A percentile compares a stretch with the other conserved stretches of the same genome.
These are phyloP conservation scores for Lomentospora prolificans DNA, from an alignment of 2,329 filamentous ascomycete species.

Conservation along the genomic window DNA sequence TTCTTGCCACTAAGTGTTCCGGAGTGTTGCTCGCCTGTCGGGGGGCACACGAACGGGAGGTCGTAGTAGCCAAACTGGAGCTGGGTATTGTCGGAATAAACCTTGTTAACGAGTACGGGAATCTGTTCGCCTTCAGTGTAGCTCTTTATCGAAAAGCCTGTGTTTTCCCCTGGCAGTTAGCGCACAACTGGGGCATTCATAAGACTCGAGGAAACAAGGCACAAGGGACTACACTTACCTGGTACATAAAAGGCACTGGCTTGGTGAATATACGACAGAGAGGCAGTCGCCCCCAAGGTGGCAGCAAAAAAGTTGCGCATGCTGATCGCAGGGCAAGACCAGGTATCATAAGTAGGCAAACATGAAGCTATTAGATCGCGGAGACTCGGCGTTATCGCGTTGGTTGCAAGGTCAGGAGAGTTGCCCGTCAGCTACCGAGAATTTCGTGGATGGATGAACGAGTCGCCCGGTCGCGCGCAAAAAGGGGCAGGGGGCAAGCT, in stretches of 20 bases:
- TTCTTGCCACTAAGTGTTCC: slow-evolving; percentile 66
- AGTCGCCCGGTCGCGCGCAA: too few relatives aligned
- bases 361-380: neutral
- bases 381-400: neutral
- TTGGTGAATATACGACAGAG: slow-evolving; percentile 26
- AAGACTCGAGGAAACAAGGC: slow-evolving; percentile 7
- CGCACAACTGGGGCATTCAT: neutral
- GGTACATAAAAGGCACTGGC: slow-evolving; percentile 74
- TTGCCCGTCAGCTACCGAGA: too few relatives aligned
- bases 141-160: slow-evolving; percentile 73
- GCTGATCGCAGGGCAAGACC: neutral
- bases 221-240: slow-evolving; percentile 37
- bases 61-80: slow-evolving; percentile 89
- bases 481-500: too few relatives aligned
- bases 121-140: slow-evolving; percentile 69
- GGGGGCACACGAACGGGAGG: slow-evolving; percentile 77
- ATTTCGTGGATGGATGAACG: too few relatives aligned
- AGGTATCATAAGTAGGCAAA: neutral
- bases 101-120: slow-evolving; percentile 83
- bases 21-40: slow-evolving; percentile 53
- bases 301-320: slow-evolving; percentile 6
- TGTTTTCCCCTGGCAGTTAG: too few relatives aligned
- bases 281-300: neutral
- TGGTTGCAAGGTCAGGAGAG: too few relatives aligned
- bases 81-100: slow-evolving; percentile 81